Conservation (phyloP, 768 basidiomycete genomes). For the Coprinellus aureogranulatus region DNA sequence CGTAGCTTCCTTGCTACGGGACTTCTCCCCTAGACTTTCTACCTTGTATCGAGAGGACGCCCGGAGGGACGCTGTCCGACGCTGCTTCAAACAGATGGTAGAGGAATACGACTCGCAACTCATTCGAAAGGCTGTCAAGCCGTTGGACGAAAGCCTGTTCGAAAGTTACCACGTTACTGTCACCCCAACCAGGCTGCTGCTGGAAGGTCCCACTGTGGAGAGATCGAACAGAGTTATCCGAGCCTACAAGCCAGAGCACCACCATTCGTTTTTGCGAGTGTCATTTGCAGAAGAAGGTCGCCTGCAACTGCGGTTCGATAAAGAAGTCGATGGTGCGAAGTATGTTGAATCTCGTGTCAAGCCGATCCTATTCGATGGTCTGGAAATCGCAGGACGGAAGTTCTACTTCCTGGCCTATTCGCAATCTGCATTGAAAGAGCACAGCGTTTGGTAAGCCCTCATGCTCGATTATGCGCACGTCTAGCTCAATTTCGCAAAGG, state of each 20-base stretch:
- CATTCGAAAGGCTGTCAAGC: conserved; percentile 21
- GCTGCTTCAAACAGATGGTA: conserved; percentile 29
- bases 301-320: conserved; percentile 14
- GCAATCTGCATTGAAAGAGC: conserved; percentile 67
- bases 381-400: conserved; percentile 51
- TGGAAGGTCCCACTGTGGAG: conserved; percentile 15
- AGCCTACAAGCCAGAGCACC: conserved; percentile 8
- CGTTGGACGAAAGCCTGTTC: conserved; percentile 32
- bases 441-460: conserved; percentile 50
- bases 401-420: conserved; percentile 73
- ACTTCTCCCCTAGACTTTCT: conserved; percentile 27
- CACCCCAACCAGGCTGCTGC: conserved; percentile 12
- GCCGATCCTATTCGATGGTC: conserved; percentile 39
- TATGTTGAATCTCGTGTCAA: conserved; percentile 54
- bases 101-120: conserved; percentile 20
- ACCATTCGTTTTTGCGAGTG: conserved; percentile 16
- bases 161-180: conserved; percentile 27
- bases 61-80: conserved; percentile 17
- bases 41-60: conserved; percentile 24
- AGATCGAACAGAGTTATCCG: conserved; percentile 18
- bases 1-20: conserved; percentile 40
- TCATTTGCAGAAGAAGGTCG: conserved; percentile 15
- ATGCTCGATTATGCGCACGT: neutral
- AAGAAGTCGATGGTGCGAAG: conserved; percentile 23
- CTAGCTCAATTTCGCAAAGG: conserved; percentile 33